Evolutionary conservation across 495 filamentous ascomycete genomes (phyloP), one percentile per base, ranked within the genome.

Genomic region (Massariosphaeria phaeospora): DNA sequence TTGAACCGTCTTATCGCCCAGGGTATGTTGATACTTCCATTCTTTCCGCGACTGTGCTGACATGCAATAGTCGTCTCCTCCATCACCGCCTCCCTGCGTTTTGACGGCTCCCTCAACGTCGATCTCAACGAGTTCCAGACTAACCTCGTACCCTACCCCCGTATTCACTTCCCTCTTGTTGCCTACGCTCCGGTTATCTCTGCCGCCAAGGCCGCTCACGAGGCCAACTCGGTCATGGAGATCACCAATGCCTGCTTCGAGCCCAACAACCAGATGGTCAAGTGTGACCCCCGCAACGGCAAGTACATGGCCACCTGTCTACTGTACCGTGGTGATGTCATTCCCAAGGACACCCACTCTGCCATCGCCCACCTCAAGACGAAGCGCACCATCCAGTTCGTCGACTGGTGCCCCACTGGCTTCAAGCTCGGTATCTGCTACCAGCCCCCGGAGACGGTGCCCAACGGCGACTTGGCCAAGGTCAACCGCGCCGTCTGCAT

Each of bases 361-460:
- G 94, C 93, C 41, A 89, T 98, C 36, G 89, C 90, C 41, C 86
- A 84, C 39, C 86, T 98, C 71, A 98, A 97, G 86, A 95, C 94
- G 65, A 96, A 95, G 83, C 83, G 89, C 57, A 95, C 90, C 68
- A 96, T 98, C 68, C 91, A 97, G 79, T 95, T 97, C 67, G 93
- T 98, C 64, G 93, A 98, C 76, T 98, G 93, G 93, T 98, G 93
- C 82, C 93, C 93, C 61, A 98, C 93, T 67, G 93, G 93, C 64
- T 97, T 97, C 85, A 98, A 98, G 85, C 85, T 98, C 65, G 93
- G 93, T 78, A 98, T 98, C 80, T 96, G 90, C 85, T 96, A 89
- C 81, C 91, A 98, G 78, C 88, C 91, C 52, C 93, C 93, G 58
- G 81, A 91, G 77, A 84, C 83, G 74, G 90, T 96, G 45, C 93